A percentile compares a stretch with the other conserved stretches of the same genome.
These are phyloP conservation scores for Cladosporium sp. DNA, from an alignment of 2,329 filamentous ascomycete species.

Conservation along the genomic window DNA sequence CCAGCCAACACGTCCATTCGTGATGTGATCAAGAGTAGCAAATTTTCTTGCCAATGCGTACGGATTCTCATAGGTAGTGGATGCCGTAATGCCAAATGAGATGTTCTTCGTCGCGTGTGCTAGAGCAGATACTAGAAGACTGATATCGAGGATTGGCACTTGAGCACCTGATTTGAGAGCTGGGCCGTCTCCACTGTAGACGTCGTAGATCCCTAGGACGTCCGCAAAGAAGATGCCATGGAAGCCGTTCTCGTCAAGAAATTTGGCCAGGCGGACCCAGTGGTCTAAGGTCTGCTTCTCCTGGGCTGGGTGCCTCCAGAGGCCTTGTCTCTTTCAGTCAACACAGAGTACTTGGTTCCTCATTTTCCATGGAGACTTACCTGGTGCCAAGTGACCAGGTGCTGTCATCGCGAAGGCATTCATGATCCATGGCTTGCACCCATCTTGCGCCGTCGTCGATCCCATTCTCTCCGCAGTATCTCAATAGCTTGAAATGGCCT, in stretches of 20 bases:
- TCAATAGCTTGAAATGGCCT: no score
- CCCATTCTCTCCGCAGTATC: not conserved
- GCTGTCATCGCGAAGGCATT: conserved; percentile 45
- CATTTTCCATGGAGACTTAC: conserved; percentile 12
- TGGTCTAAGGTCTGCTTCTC: conserved; percentile 39
- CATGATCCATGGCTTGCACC: conserved; percentile 37
- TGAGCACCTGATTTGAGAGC: conserved; percentile 58
- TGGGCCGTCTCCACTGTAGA: conserved; percentile 38
- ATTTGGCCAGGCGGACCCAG: conserved; percentile 44
- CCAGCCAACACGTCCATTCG: conserved; percentile 37
- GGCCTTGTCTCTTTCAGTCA: conserved; percentile 14
- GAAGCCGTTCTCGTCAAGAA: conserved; percentile 44
- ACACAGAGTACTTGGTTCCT: not conserved
- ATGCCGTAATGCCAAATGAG: conserved; percentile 32
- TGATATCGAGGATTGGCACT: conserved; percentile 58
- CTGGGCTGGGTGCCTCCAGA: conserved; percentile 27
- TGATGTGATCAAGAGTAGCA: conserved; percentile 33
- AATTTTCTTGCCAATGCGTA: conserved; percentile 32
- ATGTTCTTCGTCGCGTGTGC: conserved; percentile 41
- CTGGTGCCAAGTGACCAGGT: conserved; percentile 42
- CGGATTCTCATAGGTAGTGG: conserved; percentile 34
- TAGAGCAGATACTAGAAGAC: conserved; percentile 38
- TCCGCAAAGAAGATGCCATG: conserved; percentile 49
- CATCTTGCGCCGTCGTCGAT: not conserved
- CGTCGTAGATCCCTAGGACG: conserved; percentile 42